phyloP scores from a whole-genome alignment of 2,329 filamentous ascomycete genomes.

The Alternaria sp. region DNA sequence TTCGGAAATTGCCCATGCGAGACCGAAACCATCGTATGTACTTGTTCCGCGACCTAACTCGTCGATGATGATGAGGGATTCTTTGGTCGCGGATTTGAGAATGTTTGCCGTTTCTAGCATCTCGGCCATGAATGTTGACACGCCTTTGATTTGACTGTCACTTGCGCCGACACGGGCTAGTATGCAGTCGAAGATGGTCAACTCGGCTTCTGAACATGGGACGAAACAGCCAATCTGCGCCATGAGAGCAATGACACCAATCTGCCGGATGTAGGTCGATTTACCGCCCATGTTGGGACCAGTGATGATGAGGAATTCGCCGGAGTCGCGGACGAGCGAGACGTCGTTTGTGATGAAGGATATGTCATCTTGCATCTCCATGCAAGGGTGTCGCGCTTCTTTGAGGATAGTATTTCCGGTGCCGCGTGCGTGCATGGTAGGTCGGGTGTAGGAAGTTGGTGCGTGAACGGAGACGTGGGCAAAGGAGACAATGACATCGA shows the following conservation, averaged over 20 bases:
- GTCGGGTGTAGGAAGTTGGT: slow-evolving; percentile 87
- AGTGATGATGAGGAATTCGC: slow-evolving; percentile 94
- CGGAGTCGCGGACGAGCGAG: slow-evolving; percentile 76
- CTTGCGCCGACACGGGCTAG: slow-evolving; percentile 94
- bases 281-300: slow-evolving; percentile 99
- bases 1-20: slow-evolving; percentile 99
- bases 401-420: slow-evolving; percentile 88
- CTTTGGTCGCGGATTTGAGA: slow-evolving; percentile 91
- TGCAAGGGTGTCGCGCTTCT: slow-evolving; percentile 93
- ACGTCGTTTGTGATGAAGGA: slow-evolving; percentile 99
- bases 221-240: slow-evolving; percentile 97
- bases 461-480: slow-evolving; percentile 94
- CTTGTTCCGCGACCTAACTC: slow-evolving; percentile 96
- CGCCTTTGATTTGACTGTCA: slow-evolving; percentile 96
- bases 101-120: slow-evolving; percentile 99
- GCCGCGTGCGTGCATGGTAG: slow-evolving; percentile 87
- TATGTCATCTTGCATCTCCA: slow-evolving; percentile 98
- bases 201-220: slow-evolving; percentile 85
- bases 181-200: slow-evolving; percentile 97
- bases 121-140: slow-evolving; percentile 99
- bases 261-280: slow-evolving; percentile 97
- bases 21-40: slow-evolving; percentile 96
- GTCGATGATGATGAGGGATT: slow-evolving; percentile 98
- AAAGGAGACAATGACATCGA: slow-evolving; percentile 94
- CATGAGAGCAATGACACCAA: slow-evolving; percentile 96